A percentile compares a stretch with the other conserved stretches of the same genome.
Conservation (phyloP, 2,329 filamentous ascomycete genomes). For the Elsinoe arachidis region DNA sequence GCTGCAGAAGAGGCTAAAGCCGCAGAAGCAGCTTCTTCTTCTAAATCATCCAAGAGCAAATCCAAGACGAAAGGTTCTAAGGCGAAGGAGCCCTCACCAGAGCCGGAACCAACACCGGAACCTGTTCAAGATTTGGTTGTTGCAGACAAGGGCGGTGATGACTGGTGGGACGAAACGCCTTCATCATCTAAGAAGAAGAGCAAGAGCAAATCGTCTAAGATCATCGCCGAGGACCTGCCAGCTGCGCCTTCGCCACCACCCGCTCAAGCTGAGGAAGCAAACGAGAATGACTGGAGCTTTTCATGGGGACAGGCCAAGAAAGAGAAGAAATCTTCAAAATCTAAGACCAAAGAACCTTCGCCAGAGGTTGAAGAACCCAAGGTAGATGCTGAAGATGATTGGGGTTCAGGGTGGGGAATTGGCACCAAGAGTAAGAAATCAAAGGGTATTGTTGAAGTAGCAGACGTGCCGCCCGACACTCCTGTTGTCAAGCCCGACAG, state of each 20-base stretch:
- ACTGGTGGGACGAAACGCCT: conserved; percentile 25
- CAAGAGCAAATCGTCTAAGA: conserved; percentile 23
- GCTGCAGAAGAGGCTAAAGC: neutral
- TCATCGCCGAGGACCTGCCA: conserved; percentile 18
- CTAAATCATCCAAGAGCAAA: conserved; percentile 27
- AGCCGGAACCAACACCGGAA: conserved; percentile 23
- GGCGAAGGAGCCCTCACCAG: conserved; percentile 16
- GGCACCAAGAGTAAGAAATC: conserved; percentile 46
- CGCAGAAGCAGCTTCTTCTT: conserved; percentile 21
- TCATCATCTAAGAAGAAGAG: conserved; percentile 19
- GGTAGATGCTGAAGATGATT: conserved; percentile 42
- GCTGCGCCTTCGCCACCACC: conserved; percentile 20
- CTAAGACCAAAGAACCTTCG: conserved; percentile 23
- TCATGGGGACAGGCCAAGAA: conserved; percentile 48
- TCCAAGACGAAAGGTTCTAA: conserved; percentile 19
- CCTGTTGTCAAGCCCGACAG: conserved; percentile 36
- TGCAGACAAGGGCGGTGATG: conserved; percentile 19
- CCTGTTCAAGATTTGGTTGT: conserved; percentile 15
- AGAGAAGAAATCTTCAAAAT: conserved; percentile 32
- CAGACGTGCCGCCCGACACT: conserved; percentile 23
- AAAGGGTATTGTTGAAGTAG: conserved; percentile 31
- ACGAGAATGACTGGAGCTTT: conserved; percentile 46
- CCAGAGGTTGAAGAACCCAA: conserved; percentile 38
- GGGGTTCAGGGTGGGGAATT: conserved; percentile 49
- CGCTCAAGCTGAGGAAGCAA: conserved; percentile 23